Base-by-base conservation (phyloP, 2,329 filamentous ascomycete species). In the Orbilia javanica region DNA sequence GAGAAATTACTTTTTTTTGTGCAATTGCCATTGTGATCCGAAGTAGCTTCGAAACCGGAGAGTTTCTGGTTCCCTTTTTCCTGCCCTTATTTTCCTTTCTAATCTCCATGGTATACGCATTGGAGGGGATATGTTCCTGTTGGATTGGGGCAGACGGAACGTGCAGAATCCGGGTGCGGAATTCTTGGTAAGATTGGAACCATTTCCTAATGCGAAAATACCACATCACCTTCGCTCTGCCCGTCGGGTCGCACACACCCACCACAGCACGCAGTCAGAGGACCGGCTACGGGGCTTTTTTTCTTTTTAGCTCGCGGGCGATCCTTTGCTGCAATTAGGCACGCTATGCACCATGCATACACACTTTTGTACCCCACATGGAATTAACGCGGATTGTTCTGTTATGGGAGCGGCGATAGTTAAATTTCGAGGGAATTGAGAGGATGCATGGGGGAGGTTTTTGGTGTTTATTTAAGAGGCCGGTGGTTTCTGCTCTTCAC, bases 151-250 rank as follows among this genome's bases (percentile, higher is more conserved):
- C n/a, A n/a, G 20, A 44, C 55, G 55, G 55, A 60, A 60, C 42
- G 55, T 18, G 3, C 18, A 0, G 7, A 27, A 60, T 7, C 55
- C 55, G 55, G 55, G 55, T 39, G 34, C 55, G 52, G 29, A 8
- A 13, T 27, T 6, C 15, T 18, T 15, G 27, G 27, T 39, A 8
- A 60, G 39, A 60, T 25, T n/a, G 55, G n/a, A 22, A 7, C 55
- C 10, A 60, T 60, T 60, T 60, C 55, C 55, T 42, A 60, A 60
- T 60, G 55, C 55, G 55, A 60, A 60, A 60, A 60, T 60, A 60
- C 55, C 55, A 60, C 55, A 42, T 50, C 18, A 18, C 29, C 2
- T 13, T 18, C 22, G 6, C 53, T 10, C 4, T 18, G 1, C 53
- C 39, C 34, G n/a, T 55, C n/a, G n/a, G n/a, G n/a, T n/a, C n/a